Evolutionary conservation across 192 early-diverging fungal genomes (phyloP), one percentile per base, ranked within the genome.

Genomic region (Entophlyctis luteolus): DNA sequence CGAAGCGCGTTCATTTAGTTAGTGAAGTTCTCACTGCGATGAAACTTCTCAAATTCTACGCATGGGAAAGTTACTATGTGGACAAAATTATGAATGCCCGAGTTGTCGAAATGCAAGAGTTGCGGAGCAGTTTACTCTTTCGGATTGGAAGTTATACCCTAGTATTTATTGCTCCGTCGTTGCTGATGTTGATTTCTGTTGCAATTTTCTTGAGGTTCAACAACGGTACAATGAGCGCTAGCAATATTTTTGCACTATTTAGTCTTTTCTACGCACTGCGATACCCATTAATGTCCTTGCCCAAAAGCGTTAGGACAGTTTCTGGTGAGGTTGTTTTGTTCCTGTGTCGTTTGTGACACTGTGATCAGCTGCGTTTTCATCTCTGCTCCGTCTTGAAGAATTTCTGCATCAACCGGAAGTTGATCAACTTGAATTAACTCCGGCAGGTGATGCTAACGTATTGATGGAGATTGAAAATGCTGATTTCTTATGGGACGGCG

Each of bases 41-140:
- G 59, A 90, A 90, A 67, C 66, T 90, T n/a, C 88, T 90, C 58
- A 90, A 90, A 70, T 89, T 89, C 57, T 89, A 90, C 56, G 85
- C 88, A 4, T 90, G 88, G 88, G 88, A 90, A 55, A 48, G 70
- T 3, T 86, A 75, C 48, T 90, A 86, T 55, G 68, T 73, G 52
- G 75, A 79, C 22, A 80, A 83, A 36, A 76, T 89, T 16, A 75
- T 62, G 48, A 55, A 56, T 14, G 78, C 80, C 10, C 68, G 88
- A 18, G 53, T 65, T 18, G 74, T 74, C 53, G 88, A 90, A 65
- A 77, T 89, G 28, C 14, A 42, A 4, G 73, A 77, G 48, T 65
- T 89, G 38, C 68, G 76, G 22, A 50, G 20, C 28, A 67, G 77
- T 20, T 72, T 90, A 42, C 58, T 75, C n/a, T 47, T 89, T 48